Conservation (phyloP, 768 basidiomycete genomes). For the Hortiboletus flavorubellus region DNA sequence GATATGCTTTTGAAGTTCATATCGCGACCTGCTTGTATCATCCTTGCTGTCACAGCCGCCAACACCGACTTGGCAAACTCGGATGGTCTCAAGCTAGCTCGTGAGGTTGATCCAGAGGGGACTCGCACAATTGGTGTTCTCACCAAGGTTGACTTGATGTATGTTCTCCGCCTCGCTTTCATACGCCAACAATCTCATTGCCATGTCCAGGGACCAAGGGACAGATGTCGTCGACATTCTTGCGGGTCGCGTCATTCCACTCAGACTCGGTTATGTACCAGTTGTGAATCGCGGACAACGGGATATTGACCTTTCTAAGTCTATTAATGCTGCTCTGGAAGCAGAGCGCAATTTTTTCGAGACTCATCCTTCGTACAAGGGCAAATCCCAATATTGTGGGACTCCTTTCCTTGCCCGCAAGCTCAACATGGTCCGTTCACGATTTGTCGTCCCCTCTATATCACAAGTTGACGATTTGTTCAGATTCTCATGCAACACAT, state of each 20-base stretch:
- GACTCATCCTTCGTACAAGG: constrained; percentile 87
- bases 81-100: constrained; percentile 92
- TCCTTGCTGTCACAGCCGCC: constrained; percentile 93
- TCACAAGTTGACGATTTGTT: background rate
- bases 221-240: constrained; percentile 99
- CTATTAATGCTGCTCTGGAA: constrained; percentile 84
- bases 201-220: constrained; percentile 75
- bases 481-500: constrained; percentile 99
- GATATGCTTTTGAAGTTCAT: constrained; percentile 98
- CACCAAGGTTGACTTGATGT: constrained; percentile 99
- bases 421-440: constrained; percentile 76
- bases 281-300: constrained; percentile 98
- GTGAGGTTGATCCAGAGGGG: constrained; percentile 97
- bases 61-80: constrained; percentile 99
- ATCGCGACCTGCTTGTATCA: constrained; percentile 91
- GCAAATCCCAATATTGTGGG: constrained; percentile 94
- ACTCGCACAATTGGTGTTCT: constrained; percentile 96
- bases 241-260: constrained; percentile 93
- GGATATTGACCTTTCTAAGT: constrained; percentile 88
- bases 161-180: constrained; percentile 32
- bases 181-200: constrained; percentile 3
- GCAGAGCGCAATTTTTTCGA: constrained; percentile 93
- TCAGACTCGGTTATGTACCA: constrained; percentile 95
- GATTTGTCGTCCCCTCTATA: background rate
- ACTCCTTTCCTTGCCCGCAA: constrained; percentile 95